Conservation (phyloP, 306 rosid genomes). For the Dryas alaskensis region DNA sequence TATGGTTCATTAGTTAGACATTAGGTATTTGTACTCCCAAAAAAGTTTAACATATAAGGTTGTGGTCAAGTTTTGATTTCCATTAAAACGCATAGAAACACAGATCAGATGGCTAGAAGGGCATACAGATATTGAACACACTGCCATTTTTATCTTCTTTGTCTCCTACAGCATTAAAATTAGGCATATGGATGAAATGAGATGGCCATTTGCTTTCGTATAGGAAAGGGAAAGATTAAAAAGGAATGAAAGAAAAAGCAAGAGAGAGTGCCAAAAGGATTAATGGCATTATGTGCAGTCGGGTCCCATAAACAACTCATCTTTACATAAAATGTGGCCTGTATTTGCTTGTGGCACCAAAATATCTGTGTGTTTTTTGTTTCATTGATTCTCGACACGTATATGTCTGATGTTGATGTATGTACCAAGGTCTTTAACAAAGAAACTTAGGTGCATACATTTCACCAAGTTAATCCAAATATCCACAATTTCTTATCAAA, state of each 20-base stretch:
- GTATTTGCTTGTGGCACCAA: slow-evolving; percentile 33
- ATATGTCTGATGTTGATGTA: slow-evolving; percentile 10
- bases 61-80: neutral
- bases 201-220: slow-evolving; percentile 44
- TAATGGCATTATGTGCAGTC: slow-evolving; percentile 35
- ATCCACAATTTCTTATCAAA: slow-evolving; percentile 5
- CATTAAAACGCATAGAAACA: neutral
- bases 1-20: neutral
- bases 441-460: slow-evolving; percentile 3
- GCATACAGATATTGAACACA: slow-evolving; percentile 6
- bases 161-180: slow-evolving; percentile 33
- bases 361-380: slow-evolving; percentile 45
- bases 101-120: neutral
- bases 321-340: slow-evolving; percentile 48
- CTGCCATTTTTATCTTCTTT: slow-evolving; percentile 27
- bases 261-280: slow-evolving; percentile 42
- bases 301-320: slow-evolving; percentile 57
- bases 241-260: slow-evolving; percentile 34
- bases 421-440: slow-evolving; percentile 9
- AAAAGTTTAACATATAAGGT: slow-evolving; percentile 2
- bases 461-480: slow-evolving; percentile 24
- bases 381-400: slow-evolving; percentile 19
- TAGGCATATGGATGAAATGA: slow-evolving; percentile 54
- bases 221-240: slow-evolving; percentile 31
- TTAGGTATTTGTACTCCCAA: neutral